These are phyloP conservation scores for Lecanicillium sp. DNA, from an alignment of 2,329 filamentous ascomycete species.

Conservation along the genomic window DNA sequence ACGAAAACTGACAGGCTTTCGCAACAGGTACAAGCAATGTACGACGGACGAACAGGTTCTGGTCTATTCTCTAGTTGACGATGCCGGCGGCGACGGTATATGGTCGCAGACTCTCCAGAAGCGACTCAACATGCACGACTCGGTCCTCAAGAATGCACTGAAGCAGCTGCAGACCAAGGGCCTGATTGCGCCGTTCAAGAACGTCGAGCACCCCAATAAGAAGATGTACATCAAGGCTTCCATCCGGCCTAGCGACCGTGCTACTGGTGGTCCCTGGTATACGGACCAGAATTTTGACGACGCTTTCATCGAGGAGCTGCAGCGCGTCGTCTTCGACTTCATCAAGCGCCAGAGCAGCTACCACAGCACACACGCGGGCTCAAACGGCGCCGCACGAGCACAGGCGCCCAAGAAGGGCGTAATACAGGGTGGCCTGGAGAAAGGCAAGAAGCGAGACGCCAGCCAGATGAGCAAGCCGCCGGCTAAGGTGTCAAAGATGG, in stretches of 20 bases:
- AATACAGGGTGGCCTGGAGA: constrained; percentile 41
- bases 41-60: constrained; percentile 69
- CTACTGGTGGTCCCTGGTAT: constrained; percentile 92
- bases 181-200: constrained; percentile 84
- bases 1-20: constrained; percentile 1
- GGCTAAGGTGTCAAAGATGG: constrained; percentile 23
- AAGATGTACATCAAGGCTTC: constrained; percentile 94
- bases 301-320: constrained; percentile 75
- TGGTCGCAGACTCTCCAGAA: constrained; percentile 84
- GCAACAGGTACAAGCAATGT: constrained; percentile 51
- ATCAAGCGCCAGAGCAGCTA: constrained; percentile 69
- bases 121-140: constrained; percentile 76
- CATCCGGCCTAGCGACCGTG: constrained; percentile 78
- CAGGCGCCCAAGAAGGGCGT: constrained; percentile 51
- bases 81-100: constrained; percentile 75
- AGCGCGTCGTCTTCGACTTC: constrained; percentile 65
- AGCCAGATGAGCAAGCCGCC: constrained; percentile 30
- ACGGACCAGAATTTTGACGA: constrained; percentile 86
- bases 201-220: constrained; percentile 81
- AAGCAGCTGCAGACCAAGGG: constrained; percentile 78
- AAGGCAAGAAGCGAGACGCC: constrained; percentile 47
- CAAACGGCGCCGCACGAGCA: constrained; percentile 28
- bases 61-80: constrained; percentile 85
- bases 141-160: constrained; percentile 71
- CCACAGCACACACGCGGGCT: constrained; percentile 36